A percentile compares a stretch with the other conserved stretches of the same genome.
phyloP scores from a whole-genome alignment of 2,329 filamentous ascomycete species.

The Zasmidium citrigriseum region DNA sequence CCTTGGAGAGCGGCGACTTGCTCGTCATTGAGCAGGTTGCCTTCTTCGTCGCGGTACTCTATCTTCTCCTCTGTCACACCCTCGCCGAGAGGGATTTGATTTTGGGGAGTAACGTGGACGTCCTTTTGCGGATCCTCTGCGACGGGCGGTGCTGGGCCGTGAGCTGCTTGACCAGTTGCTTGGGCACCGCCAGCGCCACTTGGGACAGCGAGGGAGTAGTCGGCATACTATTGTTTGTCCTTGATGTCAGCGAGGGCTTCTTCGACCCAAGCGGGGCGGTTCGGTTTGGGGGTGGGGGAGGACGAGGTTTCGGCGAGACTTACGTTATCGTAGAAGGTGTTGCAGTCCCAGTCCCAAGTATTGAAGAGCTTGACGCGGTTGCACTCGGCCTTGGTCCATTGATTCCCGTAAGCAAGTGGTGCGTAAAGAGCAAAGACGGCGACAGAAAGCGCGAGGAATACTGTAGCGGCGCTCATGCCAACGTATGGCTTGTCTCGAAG shows the following conservation, averaged over 20 bases:
- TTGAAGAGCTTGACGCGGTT: slow-evolving; percentile 81
- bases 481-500: slow-evolving; percentile 70
- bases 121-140: slow-evolving; percentile 39
- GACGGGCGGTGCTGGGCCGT: slow-evolving; percentile 36
- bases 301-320: slow-evolving; percentile 48
- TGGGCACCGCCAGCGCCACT: slow-evolving; percentile 24
- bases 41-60: slow-evolving; percentile 93
- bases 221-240: slow-evolving; percentile 30
- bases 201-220: slow-evolving; percentile 33
- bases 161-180: slow-evolving; percentile 29
- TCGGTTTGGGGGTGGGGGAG: not conserved
- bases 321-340: slow-evolving; percentile 84
- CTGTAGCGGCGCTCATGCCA: slow-evolving; percentile 71
- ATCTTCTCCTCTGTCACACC: slow-evolving; percentile 71
- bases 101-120: slow-evolving; percentile 36
- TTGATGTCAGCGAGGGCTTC: slow-evolving; percentile 4
- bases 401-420: slow-evolving; percentile 87
- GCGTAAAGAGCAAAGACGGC: slow-evolving; percentile 81
- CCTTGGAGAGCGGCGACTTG: slow-evolving; percentile 83
- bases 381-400: slow-evolving; percentile 90
- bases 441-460: slow-evolving; percentile 73
- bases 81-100: slow-evolving; percentile 23
- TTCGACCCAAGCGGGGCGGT: not conserved
- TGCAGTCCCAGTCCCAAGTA: slow-evolving; percentile 98
- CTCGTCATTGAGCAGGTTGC: slow-evolving; percentile 81